Evolutionary conservation across 1,284 basidiomycete species (phyloP), one percentile per base, ranked within the genome.

Genomic region (Gomphus sp.): DNA sequence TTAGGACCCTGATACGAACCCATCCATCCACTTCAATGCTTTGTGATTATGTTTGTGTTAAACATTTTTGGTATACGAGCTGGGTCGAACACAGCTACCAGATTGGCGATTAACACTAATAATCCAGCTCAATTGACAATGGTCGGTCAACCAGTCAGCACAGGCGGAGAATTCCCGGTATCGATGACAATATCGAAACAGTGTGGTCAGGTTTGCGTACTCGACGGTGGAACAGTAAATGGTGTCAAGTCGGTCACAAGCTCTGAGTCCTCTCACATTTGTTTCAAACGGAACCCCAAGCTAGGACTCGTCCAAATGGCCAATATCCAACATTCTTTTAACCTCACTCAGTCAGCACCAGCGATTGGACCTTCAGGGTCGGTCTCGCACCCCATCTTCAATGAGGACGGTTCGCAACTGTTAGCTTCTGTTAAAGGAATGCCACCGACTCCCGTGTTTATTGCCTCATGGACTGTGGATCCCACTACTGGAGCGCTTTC

Each of bases 131-230:
- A 70, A 51, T 64, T 79, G 39, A 64, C 65, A 12, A 70, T 71
- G 66, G 66, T 80, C 37, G 78, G 78, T 1, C 65, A 67, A 49
- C 76, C 77, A 7, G 68, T 75, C 5, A 69, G 71, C 11, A 73
- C 71, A 37, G 75, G 73, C 4, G 77, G 78, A 31, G 74, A 80
- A 59, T 80, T 80, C 69, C 78, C 78, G 11, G 68, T 79, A 55
- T 76, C 77, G 0, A 61, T 79, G 11, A 74, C 76, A 6, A 71
- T 78, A 63, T 77, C 60, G 18, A 34, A 49, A 14, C 44, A 56
- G 39, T 56, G 41, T 31, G 52, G 60, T 34, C 50, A 60, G 45
- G 67, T 77, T 28, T 80, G 78, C 62, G 73, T 73, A 4, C 66
- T 80, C 36, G 80, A 80, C 65, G 74, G 76, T 37, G 79, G 79